Conservation (phyloP, 257 asterid species). For the Nicotiana undulata region DNA sequence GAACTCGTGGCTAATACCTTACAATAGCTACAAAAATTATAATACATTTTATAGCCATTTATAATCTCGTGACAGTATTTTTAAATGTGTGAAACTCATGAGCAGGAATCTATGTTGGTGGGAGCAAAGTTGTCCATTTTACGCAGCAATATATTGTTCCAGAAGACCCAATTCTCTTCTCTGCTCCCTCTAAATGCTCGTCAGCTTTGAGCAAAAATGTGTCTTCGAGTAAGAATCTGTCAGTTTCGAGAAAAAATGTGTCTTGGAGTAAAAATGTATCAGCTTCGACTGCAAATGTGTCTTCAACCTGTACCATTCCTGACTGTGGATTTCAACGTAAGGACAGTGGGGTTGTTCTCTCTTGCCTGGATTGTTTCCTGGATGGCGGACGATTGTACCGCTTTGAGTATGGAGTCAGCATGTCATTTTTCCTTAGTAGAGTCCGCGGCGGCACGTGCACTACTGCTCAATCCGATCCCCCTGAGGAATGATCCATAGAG, state of each 20-base stretch:
- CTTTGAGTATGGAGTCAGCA: constrained; percentile 19
- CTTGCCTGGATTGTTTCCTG: constrained; percentile 30
- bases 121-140: constrained; percentile 18
- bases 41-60: too few species aligned
- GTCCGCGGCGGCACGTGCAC: constrained; percentile 34
- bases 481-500: constrained; percentile 15
- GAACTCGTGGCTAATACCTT: too few species aligned
- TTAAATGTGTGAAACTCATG: not conserved
- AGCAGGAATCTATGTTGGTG: constrained; percentile 26
- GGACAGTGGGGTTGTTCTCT: constrained; percentile 19
- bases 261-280: not conserved
- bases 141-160: not conserved
- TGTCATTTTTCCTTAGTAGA: constrained; percentile 10
- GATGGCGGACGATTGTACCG: constrained; percentile 14
- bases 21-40: too few species aligned
- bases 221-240: not conserved
- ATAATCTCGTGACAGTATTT: too few species aligned
- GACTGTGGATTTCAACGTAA: constrained; percentile 20
- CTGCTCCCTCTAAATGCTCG: not conserved
- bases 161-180: not conserved
- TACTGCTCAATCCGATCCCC: constrained; percentile 17
- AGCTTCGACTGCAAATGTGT: not conserved
- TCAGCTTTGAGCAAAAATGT: not conserved
- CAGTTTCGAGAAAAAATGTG: too few species aligned
- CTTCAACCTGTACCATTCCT: constrained; percentile 7